phyloP scores from a whole-genome alignment of 2,329 filamentous ascomycete species.

The Leptosphaerulina australis region DNA sequence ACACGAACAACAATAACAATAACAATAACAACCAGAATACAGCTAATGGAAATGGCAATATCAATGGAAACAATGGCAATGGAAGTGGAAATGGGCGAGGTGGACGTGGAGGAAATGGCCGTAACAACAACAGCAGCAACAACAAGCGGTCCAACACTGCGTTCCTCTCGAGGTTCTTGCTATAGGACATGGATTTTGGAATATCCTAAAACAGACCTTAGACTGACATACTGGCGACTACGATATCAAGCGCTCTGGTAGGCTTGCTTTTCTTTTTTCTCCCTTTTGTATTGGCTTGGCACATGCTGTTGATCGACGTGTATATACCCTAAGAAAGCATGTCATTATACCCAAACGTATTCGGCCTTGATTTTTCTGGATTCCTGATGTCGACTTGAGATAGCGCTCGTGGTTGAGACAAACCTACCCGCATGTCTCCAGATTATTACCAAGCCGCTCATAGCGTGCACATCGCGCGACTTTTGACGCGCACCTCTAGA shows the following conservation, averaged over 20 bases:
- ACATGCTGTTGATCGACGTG: conserved; percentile 1
- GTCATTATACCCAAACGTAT: background rate
- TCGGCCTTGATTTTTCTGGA: too few relatives aligned
- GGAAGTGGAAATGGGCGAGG: conserved; percentile 14
- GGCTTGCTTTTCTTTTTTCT: conserved; percentile 8
- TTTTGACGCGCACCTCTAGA: too few relatives aligned
- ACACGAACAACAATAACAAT: background rate
- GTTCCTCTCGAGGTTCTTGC: conserved; percentile 12
- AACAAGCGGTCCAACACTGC: conserved; percentile 8
- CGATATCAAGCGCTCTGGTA: conserved; percentile 4
- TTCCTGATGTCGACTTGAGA: too few relatives aligned
- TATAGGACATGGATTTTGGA: background rate
- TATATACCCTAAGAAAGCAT: conserved; percentile 7
- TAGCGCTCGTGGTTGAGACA: too few relatives aligned
- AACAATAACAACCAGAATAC: background rate
- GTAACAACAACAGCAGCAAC: conserved; percentile 13
- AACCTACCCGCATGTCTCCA: too few relatives aligned
- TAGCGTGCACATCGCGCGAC: too few relatives aligned
- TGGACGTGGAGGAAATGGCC: conserved; percentile 16
- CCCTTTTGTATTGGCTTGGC: conserved; percentile 4
- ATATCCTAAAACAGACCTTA: background rate
- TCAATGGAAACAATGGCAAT: conserved; percentile 17
- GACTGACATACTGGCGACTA: background rate
- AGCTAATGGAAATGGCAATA: background rate
- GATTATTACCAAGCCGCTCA: too few relatives aligned